Base-by-base conservation (phyloP, 495 filamentous ascomycete genomes). In the Tuber borchii region DNA sequence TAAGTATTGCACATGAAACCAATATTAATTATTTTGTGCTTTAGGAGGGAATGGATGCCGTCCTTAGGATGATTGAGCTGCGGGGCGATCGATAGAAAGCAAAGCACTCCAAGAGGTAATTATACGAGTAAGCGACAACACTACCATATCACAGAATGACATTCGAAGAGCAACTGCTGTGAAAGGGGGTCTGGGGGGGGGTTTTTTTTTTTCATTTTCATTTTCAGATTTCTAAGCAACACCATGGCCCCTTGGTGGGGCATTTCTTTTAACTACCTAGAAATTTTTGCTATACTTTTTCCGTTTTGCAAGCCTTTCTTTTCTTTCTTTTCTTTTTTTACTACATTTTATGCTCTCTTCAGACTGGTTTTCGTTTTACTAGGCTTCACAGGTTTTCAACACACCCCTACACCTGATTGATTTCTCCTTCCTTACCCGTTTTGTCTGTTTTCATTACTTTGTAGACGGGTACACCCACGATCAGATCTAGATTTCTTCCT, bases 41-140 rank as follows among this genome's bases (percentile, higher is more conserved):
- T 69, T 75, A 83, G 81, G 82, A 80, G 14, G 82, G 82, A 69
- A 83, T 83, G 82, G 82, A 83, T n/a, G 72, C 70, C 20, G 73
- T 83, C 73, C 76, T 83, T 17, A 31, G 46, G 40, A 82, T 75
- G 77, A 71, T 83, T 37, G 75, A 83, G 31, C 79, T 75, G 72
- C 81, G 74, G 71, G 31, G 43, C 65, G 51, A 72, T 73, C 31
- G 69, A 20, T 79, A 78, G 72, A n/a, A 75, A 16, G 56, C 26
- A 34, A 65, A 34, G 56, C 56, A 8, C 26, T 4, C 7, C 26
- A 65, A 8, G 26, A 26, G 34, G 56, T 26, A 14, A 34, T 65
- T 17, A 8, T 65, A 34, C 34, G 31, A 65, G 4, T 26, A 65
- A 65, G 26, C 56, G 5, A 26, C 34, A 65, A 31, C 31, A 14